Base-by-base conservation (phyloP, 257 asterid genomes). In the Petrea volubilis region DNA sequence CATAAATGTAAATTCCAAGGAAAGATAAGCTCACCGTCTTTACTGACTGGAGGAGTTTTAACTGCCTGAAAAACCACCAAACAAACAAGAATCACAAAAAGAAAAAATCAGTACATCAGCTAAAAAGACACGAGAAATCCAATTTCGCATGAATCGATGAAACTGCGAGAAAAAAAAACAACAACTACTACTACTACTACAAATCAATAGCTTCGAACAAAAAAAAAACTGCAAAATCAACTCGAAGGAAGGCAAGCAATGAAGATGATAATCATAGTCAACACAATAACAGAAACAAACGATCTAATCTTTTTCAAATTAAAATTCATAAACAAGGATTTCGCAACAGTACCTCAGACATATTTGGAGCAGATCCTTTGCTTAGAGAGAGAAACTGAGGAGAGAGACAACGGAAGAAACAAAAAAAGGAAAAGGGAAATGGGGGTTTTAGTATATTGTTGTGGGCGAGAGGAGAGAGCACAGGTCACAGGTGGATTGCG, bases 341-440 rank as follows among this genome's bases (percentile, higher is more conserved):
- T 31, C 20, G 73, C n/a, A 34, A 21, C 58, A 68, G 60, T 74
- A 83, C 88, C 82, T 80, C 83, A 69, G 88, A 80, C 88, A 83
- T 83, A 51, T 17, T 59, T 44, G 49, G 41, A 2, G 53, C 60
- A 64, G 83, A 75, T 77, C 77, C 65, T 49, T 77, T 52, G 76
- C 74, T 51, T 15, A 64, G 31, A 51, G 75, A 59, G 63, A 58
- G 27, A 13, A 21, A 11, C 29, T 41, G 73, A 68, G 59, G 20
- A 71, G 78, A 74, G 15, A 38, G 72, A 55, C 71, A 24, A 41
- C 29, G 29, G 10, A 47, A 23, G 15, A 57, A 64, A 11, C 60
- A 41, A 53, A 60, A 53, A 60, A 44, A 53, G 52, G 56, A 40
- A 25, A 24, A 25, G 24, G 13, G 46, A 29, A 40, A 64, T 36